Conservation (phyloP, 2,329 filamentous ascomycete species). For the Alternaria gansuensis region DNA sequence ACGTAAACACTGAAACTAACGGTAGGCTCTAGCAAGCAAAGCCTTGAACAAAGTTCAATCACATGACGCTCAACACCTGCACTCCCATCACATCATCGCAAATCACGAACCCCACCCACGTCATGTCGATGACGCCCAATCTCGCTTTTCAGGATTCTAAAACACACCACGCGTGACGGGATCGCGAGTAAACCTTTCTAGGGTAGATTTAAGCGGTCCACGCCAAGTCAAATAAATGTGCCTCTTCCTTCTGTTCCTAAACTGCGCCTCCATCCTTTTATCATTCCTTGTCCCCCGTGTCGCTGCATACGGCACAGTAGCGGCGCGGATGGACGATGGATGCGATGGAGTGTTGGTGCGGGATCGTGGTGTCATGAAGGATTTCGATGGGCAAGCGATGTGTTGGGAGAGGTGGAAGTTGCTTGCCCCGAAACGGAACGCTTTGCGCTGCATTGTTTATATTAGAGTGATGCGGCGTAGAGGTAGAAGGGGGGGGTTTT, state of each 20-base stretch:
- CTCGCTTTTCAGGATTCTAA: not conserved
- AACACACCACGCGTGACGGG: not conserved
- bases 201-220: not conserved
- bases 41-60: conserved; percentile 3
- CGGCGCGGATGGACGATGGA: not conserved
- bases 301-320: not conserved
- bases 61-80: conserved; percentile 7
- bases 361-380: not conserved
- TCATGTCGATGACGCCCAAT: not conserved
- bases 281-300: not conserved
- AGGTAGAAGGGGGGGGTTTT: not conserved
- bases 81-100: conserved; percentile 5
- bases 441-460: not conserved
- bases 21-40: conserved; percentile 4
- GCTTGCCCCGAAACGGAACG: no score
- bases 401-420: not conserved
- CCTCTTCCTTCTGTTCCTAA: not conserved
- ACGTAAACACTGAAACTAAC: not conserved
- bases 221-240: not conserved
- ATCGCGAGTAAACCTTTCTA: not conserved
- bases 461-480: not conserved
- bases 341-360: not conserved
- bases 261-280: not conserved
- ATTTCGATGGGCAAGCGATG: not conserved
- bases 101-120: not conserved